phyloP scores from a whole-genome alignment of 2,329 filamentous ascomycete species.

The Ramularia endophylla region DNA sequence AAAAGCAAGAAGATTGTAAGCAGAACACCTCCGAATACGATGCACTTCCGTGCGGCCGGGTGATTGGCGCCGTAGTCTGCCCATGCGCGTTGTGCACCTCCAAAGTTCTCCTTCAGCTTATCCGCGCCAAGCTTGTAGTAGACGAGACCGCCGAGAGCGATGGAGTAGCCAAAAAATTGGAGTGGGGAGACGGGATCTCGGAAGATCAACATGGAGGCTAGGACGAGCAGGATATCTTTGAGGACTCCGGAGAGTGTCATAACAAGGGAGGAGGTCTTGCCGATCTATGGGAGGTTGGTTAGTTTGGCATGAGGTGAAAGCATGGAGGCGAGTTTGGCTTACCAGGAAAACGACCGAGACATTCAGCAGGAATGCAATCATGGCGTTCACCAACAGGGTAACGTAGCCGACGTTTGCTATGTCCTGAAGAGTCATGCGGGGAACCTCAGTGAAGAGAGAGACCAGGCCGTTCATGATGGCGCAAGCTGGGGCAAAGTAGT shows the following conservation, averaged over 20 bases:
- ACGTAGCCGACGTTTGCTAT: conserved; percentile 67
- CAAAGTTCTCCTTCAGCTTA: conserved; percentile 72
- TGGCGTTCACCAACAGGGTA: conserved; percentile 68
- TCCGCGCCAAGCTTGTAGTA: conserved; percentile 85
- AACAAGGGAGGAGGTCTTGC: conserved; percentile 79
- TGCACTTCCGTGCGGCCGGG: conserved; percentile 71
- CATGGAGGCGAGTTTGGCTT: conserved; percentile 34
- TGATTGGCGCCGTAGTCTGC: conserved; percentile 75
- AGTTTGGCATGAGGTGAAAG: conserved; percentile 8
- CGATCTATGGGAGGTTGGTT: conserved; percentile 53
- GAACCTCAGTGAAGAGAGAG: conserved; percentile 68
- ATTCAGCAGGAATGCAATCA: conserved; percentile 74
- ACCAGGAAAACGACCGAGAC: conserved; percentile 82
- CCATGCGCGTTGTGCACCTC: conserved; percentile 70
- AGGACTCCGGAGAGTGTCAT: conserved; percentile 82
- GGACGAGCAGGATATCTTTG: conserved; percentile 79
- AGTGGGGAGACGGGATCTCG: conserved; percentile 65
- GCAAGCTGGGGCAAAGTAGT: conserved; percentile 84
- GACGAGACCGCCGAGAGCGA: conserved; percentile 70
- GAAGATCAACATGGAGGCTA: conserved; percentile 76
- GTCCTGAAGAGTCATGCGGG: conserved; percentile 61
- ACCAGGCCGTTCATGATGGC: conserved; percentile 73
- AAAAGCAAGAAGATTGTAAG: conserved; percentile 65
- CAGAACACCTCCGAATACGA: conserved; percentile 60
- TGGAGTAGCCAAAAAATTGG: conserved; percentile 78